Evolutionary conservation across 306 rosid genomes (phyloP), one percentile per base, ranked within the genome.

Genomic region (Betula pendula): DNA sequence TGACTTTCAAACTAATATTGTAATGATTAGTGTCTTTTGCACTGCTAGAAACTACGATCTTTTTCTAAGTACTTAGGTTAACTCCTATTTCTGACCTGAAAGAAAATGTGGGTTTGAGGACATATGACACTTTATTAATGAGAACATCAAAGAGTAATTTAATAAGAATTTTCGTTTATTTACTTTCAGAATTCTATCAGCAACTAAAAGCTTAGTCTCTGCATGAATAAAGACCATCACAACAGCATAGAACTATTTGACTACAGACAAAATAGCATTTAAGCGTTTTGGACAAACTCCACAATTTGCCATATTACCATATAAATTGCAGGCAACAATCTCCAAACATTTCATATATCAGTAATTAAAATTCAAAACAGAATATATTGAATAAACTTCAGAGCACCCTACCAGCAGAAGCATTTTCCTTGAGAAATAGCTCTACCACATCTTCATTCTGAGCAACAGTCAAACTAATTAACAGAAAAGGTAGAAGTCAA

Each of bases 391-490:
- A 72, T 65, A 22, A 58, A 50, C 25, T 73, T 33, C 33, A 12
- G 49, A 81, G 85, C 43, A 74, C 70, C 82, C 50, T 84, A 90
- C 98, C 93, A 2, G 97, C 97, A 33, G 90, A 83, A 77, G 77
- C 22, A 71, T 90, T 84, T 75, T 83, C 90, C 85, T 84, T 89
- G 77, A 92, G 92, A 82, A 95, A 95, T 77, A 85, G 91, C 77
- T 89, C 96, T 44, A 95, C 89, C 22, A 95, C 91, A 56, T 90
- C 91, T 85, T 95, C 97, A 71, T 95, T 92, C 75, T 95, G 99
- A 70, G 97, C 88, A 71, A 89, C 65, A 5, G 99, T 92, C 77
- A 95, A 85, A 86, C 97, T 95, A 69, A 68, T 68, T 58, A 74
- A 79, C 16, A 74, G 74, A 80, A 70, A 70, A 72, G 68, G 62